Conservation (phyloP, 2,329 filamentous ascomycete species). For the Sphaerulina vaccinii region DNA sequence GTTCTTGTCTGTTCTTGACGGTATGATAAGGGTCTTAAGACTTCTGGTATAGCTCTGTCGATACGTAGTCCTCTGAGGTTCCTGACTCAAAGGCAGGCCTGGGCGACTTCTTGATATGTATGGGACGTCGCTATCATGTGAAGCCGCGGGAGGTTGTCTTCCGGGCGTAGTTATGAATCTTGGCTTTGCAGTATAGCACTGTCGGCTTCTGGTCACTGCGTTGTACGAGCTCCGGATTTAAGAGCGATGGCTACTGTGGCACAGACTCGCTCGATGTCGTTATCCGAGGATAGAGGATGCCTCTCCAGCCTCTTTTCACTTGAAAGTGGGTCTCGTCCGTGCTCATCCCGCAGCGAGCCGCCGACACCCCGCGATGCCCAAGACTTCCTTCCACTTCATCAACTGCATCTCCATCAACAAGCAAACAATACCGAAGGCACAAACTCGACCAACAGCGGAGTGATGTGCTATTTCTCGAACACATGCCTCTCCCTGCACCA, state of each 20-base stretch:
- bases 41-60: background rate
- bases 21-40: background rate
- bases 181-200: background rate
- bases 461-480: too few species aligned
- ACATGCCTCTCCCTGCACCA: too few species aligned
- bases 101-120: background rate
- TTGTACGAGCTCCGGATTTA: background rate
- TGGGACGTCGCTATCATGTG: background rate
- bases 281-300: background rate
- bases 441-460: too few species aligned
- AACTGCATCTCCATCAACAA: too few species aligned
- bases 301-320: constrained; percentile 6
- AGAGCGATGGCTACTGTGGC: background rate
- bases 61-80: background rate
- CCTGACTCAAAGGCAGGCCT: background rate
- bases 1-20: background rate
- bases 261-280: constrained; percentile 2
- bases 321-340: background rate
- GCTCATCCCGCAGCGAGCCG: constrained; percentile 1
- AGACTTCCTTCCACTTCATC: too few species aligned
- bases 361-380: constrained; percentile 1
- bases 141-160: background rate
- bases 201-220: background rate
- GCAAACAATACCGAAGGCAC: too few species aligned
- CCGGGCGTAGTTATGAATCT: background rate